A percentile compares a stretch with the other conserved stretches of the same genome.
Conservation (phyloP, 345 rosid genomes). For the Eutrema yunnanense region DNA sequence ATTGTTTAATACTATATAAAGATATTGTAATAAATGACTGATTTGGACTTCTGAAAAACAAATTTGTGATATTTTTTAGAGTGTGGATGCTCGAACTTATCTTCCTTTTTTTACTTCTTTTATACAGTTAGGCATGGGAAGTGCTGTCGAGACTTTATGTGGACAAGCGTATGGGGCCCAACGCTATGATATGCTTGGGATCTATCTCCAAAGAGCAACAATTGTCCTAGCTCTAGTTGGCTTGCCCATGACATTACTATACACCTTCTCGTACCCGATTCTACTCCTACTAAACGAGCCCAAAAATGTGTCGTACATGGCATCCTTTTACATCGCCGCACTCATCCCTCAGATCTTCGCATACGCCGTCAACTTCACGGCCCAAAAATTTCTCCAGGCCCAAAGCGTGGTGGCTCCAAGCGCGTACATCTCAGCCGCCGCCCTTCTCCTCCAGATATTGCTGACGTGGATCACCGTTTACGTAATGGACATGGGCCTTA, state of each 20-base stretch:
- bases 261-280: constrained; percentile 48
- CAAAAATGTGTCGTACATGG: constrained; percentile 43
- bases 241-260: constrained; percentile 42
- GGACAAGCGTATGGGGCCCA: constrained; percentile 76
- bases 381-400: constrained; percentile 61
- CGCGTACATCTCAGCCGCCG: constrained; percentile 55
- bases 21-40: too few relatives aligned
- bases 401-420: constrained; percentile 60
- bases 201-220: constrained; percentile 72
- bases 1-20: too few relatives aligned
- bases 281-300: constrained; percentile 52
- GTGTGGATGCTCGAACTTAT: too few relatives aligned
- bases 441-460: constrained; percentile 37
- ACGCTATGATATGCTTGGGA: constrained; percentile 55
- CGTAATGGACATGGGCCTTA: constrained; percentile 34
- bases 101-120: background rate
- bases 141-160: constrained; percentile 80
- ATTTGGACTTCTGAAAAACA: too few relatives aligned
- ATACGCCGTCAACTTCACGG: constrained; percentile 59
- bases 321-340: constrained; percentile 51
- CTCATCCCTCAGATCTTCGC: constrained; percentile 71
- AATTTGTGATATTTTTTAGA: too few relatives aligned
- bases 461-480: constrained; percentile 49
- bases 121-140: constrained; percentile 68
- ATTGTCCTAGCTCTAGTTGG: constrained; percentile 53